Base-by-base conservation (phyloP, 169 alveolate genomes). In the Besnoitia besnoiti region DNA sequence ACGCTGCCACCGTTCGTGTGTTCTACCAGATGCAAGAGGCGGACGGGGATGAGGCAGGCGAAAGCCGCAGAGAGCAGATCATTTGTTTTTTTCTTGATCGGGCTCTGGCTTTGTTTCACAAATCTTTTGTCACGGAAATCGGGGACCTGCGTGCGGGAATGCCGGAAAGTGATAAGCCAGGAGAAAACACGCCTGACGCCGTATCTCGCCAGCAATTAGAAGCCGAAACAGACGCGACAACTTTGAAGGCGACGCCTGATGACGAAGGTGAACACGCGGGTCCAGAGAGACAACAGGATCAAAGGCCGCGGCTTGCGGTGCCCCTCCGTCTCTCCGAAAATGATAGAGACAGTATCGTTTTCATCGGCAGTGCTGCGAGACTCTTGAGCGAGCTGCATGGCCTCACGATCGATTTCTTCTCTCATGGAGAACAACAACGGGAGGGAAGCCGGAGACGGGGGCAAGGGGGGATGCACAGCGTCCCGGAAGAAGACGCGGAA, bases 311-410 rank as follows among this genome's bases (percentile, higher is more conserved):
- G 27, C 82, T 24, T 39, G 61, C 47, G 10, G 7, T 0, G 55
- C 87, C 50, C 30, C 87, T 77, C 0, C 0, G n/a, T 4, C 47
- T 77, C 61, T 37, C 50, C 16, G 49, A 40, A 39, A 30, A 77
- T 21, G 94, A 91, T 35, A 77, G 73, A 59, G 94, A 91, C 42
- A 35, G 37, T 35, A 47, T 91, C 24, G 85, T 51, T 50, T 61
- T 91, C 35, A 51, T 91, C 35, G 73, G 55, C 37, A 62, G 80
- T 62, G 49, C 94, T 5, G 90, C 67, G 35, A 87, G 82, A 85
- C 94, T 91, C 44, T 84, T 91, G 44, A 89, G 87, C 21, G 79
- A 59, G 27, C 73, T 55, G 73, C 90, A 76, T 50, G 76, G 85
- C 75, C 33, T 82, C 33, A 0, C 10, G 8, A 12, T 40, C 44